These are phyloP conservation scores for Lichtheimia hyalospora DNA, from an alignment of 371 early-diverging fungal species.

Conservation along the genomic window DNA sequence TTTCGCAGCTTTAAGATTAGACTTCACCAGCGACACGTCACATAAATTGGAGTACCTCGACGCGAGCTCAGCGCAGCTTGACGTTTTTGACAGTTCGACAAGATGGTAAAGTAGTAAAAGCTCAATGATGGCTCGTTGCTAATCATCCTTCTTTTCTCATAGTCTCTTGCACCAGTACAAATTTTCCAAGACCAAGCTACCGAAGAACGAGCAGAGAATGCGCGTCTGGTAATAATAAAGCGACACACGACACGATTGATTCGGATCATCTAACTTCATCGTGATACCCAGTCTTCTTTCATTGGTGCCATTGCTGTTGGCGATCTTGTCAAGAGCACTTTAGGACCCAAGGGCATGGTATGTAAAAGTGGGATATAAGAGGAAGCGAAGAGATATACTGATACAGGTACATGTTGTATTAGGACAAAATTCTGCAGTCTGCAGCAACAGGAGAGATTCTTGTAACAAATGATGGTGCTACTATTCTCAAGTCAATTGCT, in stretches of 20 bases:
- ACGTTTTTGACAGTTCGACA: neutral
- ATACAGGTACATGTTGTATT: neutral
- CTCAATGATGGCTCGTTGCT: neutral
- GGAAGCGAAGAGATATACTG: slow-evolving; percentile 53
- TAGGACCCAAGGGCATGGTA: slow-evolving; percentile 89
- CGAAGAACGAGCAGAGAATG: slow-evolving; percentile 97
- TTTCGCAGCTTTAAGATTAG: no score
- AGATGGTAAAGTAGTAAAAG: slow-evolving; percentile 4
- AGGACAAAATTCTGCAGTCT: slow-evolving; percentile 98
- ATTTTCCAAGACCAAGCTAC: slow-evolving; percentile 92
- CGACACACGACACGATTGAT: neutral
- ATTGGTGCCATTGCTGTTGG: slow-evolving; percentile 96
- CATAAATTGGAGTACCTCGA: no score
- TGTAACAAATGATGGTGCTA: slow-evolving; percentile 99
- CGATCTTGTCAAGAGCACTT: slow-evolving; percentile 94
- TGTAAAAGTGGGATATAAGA: slow-evolving; percentile 68
- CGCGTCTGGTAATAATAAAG: slow-evolving; percentile 79
- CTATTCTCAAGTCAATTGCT: slow-evolving; percentile 97
- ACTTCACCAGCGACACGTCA: no score
- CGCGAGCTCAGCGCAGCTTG: no score
- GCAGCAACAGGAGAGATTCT: slow-evolving; percentile 81
- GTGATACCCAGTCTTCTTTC: slow-evolving; percentile 70
- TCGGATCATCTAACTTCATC: slow-evolving; percentile 5
- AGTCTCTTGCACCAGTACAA: slow-evolving; percentile 76
- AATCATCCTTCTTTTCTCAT: neutral